Evolutionary conservation across 2,329 filamentous ascomycete species (phyloP).

Genomic region (Ilyonectria sp.): DNA sequence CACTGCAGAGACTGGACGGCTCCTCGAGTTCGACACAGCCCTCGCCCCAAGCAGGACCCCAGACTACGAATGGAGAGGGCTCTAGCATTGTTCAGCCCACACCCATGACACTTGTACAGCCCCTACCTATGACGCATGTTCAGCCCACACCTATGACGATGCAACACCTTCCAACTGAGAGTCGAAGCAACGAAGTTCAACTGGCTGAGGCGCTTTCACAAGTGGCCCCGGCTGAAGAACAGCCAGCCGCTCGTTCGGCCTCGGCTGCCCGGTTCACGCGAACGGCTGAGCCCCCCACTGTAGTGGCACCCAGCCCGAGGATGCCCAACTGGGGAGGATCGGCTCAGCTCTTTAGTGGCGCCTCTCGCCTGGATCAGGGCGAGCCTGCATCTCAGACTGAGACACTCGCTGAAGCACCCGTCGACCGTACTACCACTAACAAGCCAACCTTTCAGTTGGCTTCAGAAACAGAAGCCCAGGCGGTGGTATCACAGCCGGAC

Average conservation of each 20-base stretch:
- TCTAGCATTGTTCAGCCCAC: constrained; percentile 27
- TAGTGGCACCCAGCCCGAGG: constrained; percentile 65
- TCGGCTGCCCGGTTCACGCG: constrained; percentile 31
- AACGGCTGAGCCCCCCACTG: constrained; percentile 48
- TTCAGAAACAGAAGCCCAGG: constrained; percentile 26
- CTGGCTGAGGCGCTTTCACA: constrained; percentile 14
- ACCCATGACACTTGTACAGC: constrained; percentile 11
- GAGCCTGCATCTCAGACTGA: constrained; percentile 39
- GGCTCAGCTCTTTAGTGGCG: constrained; percentile 62
- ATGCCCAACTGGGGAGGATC: constrained; percentile 67
- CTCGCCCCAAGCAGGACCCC: constrained; percentile 42
- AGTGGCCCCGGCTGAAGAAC: constrained; percentile 27
- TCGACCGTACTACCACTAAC: constrained; percentile 1
- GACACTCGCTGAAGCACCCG: constrained; percentile 25
- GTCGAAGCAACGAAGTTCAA: constrained; percentile 36
- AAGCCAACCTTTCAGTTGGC: constrained; percentile 21
- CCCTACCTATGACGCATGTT: background rate
- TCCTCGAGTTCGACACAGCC: constrained; percentile 41
- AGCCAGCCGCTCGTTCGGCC: constrained; percentile 22
- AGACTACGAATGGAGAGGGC: constrained; percentile 34
- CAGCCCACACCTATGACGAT: constrained; percentile 31
- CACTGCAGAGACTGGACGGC: constrained; percentile 69
- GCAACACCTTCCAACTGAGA: constrained; percentile 35
- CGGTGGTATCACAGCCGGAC: constrained; percentile 26
- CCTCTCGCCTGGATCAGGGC: constrained; percentile 44